These are phyloP conservation scores for Oxyria digyna DNA, from an alignment of 148 eudicot genomes.

Conservation along the genomic window DNA sequence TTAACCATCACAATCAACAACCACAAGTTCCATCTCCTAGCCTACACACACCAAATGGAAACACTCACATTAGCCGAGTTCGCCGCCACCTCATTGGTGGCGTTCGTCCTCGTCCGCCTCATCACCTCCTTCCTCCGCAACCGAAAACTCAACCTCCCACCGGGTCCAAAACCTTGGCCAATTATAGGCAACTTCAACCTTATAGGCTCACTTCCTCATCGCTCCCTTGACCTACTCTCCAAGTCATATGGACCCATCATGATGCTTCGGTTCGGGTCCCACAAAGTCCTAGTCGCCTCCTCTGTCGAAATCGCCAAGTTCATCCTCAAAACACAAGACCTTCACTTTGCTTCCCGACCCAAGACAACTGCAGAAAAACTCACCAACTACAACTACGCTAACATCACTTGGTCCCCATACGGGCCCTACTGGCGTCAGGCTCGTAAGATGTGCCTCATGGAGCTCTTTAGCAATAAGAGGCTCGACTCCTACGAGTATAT, in stretches of 20 bases:
- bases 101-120: constrained; percentile 23
- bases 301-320: constrained; percentile 49
- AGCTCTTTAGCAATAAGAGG: too few relatives aligned
- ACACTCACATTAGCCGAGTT: constrained; percentile 19
- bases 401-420: constrained; percentile 89
- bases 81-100: constrained; percentile 21
- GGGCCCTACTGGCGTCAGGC: too few relatives aligned
- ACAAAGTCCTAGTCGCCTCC: constrained; percentile 46
- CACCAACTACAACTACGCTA: constrained; percentile 77
- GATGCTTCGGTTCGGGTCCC: constrained; percentile 59
- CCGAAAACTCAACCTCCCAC: constrained; percentile 43
- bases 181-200: constrained; percentile 86
- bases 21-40: neutral
- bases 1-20: neutral
- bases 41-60: constrained; percentile 1
- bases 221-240: constrained; percentile 77
- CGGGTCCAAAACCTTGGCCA: constrained; percentile 94
- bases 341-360: constrained; percentile 48
- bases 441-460: too few relatives aligned
- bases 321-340: constrained; percentile 59
- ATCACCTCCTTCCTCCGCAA: constrained; percentile 19
- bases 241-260: constrained; percentile 60
- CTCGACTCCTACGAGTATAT: too few relatives aligned
- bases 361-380: constrained; percentile 80
- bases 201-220: constrained; percentile 63